phyloP scores from a whole-genome alignment of 305 asterid species.

The Fraxinus dipetala region DNA sequence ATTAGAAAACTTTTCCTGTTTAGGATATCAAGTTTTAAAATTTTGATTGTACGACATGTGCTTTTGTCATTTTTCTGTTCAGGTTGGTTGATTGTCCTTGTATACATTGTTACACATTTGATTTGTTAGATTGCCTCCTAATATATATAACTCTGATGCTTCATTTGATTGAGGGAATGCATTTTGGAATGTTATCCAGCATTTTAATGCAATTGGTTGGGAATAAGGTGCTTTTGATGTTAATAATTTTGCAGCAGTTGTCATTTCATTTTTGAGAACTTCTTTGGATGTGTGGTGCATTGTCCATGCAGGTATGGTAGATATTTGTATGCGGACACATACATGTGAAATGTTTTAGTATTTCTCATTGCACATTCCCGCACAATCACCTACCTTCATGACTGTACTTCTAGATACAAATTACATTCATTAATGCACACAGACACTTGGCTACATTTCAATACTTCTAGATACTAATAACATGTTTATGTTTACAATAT shows the following conservation, averaged over 20 bases:
- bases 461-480: background rate
- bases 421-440: background rate
- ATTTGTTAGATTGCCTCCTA: slow-evolving; percentile 4
- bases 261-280: slow-evolving; percentile 5
- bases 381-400: background rate
- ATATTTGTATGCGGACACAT: background rate
- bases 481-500: background rate
- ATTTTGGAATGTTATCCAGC: background rate
- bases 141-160: slow-evolving; percentile 4
- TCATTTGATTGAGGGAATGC: slow-evolving; percentile 1
- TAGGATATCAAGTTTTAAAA: slow-evolving; percentile 3
- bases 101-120: slow-evolving; percentile 2
- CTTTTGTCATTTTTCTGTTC: background rate
- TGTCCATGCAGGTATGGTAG: background rate
- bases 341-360: background rate
- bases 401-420: background rate
- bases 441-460: background rate
- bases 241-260: slow-evolving; percentile 1
- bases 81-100: background rate
- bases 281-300: background rate
- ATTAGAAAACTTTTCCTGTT: background rate
- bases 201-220: slow-evolving; percentile 21
- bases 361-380: background rate
- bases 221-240: slow-evolving; percentile 12
- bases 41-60: background rate